A percentile compares a stretch with the other conserved stretches of the same genome.
These are phyloP conservation scores for Anaeromyces robustus DNA, from an alignment of 192 early-diverging fungal genomes.

Conservation along the genomic window DNA sequence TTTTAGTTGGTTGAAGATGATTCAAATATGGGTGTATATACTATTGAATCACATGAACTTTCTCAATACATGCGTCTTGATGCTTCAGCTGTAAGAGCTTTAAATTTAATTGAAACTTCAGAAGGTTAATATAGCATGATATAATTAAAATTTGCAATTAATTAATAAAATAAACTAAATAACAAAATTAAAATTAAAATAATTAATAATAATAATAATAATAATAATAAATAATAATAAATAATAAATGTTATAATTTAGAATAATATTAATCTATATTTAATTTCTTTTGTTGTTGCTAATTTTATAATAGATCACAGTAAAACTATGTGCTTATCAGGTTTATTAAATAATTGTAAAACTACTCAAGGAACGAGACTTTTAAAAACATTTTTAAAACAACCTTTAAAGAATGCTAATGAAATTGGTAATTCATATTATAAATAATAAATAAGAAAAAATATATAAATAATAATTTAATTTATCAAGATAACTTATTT, in stretches of 20 bases:
- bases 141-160: too few species aligned
- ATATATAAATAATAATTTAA: conserved; percentile 1
- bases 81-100: conserved; percentile 67
- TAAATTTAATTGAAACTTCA: conserved; percentile 49
- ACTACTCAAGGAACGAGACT: conserved; percentile 73
- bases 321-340: conserved; percentile 58
- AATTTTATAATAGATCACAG: conserved; percentile 22
- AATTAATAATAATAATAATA: too few species aligned
- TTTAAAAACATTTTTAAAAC: conserved; percentile 82
- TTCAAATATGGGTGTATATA: conserved; percentile 63
- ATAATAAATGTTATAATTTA: too few species aligned
- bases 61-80: conserved; percentile 86
- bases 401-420: conserved; percentile 56
- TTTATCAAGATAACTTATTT: conserved; percentile 1
- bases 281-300: too few species aligned
- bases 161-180: too few species aligned
- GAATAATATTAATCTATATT: too few species aligned
- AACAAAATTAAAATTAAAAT: too few species aligned
- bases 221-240: too few species aligned
- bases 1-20: conserved; percentile 58
- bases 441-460: not conserved
- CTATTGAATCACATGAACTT: conserved; percentile 52
- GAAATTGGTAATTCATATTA: conserved; percentile 40
- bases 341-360: conserved; percentile 75
- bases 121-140: too few species aligned